Evolutionary conservation across 2,329 filamentous ascomycete genomes (phyloP).

Genomic region (Talaromyces sp.): DNA sequence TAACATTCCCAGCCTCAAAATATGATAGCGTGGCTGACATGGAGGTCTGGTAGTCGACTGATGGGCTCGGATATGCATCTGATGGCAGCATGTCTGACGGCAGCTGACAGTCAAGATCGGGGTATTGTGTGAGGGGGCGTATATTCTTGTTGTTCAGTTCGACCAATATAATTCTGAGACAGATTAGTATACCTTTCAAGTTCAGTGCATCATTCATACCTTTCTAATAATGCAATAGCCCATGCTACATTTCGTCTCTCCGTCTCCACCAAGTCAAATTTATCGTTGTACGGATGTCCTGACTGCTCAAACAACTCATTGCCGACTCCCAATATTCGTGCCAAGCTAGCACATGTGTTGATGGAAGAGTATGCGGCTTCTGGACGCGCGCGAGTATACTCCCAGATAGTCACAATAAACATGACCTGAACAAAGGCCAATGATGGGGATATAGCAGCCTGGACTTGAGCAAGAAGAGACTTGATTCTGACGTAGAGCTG

Average conservation of each 20-base stretch:
- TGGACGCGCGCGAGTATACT: slow-evolving; percentile 12
- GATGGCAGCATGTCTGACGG: neutral
- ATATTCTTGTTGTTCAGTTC: slow-evolving; percentile 9
- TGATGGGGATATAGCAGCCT: slow-evolving; percentile 6
- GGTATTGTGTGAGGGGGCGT: neutral
- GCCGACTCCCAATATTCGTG: slow-evolving; percentile 6
- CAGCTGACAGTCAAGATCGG: neutral
- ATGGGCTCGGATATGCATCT: neutral
- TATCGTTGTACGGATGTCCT: neutral
- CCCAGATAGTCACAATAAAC: slow-evolving; percentile 11
- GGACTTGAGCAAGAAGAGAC: slow-evolving; percentile 14
- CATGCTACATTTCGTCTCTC: slow-evolving; percentile 10
- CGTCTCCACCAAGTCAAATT: neutral
- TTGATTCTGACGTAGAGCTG: slow-evolving; percentile 13
- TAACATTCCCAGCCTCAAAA: neutral
- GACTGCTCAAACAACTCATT: neutral
- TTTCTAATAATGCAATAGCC: slow-evolving; percentile 12
- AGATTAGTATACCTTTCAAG: neutral
- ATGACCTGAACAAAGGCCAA: slow-evolving; percentile 10
- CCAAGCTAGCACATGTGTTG: slow-evolving; percentile 5
- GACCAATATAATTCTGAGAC: slow-evolving; percentile 5
- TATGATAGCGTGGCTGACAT: slow-evolving; percentile 5
- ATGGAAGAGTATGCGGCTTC: slow-evolving; percentile 15
- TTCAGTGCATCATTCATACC: neutral
- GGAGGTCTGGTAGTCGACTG: neutral